Base-by-base conservation (phyloP, 1,284 basidiomycete genomes). In the Neolentinus lepideus region DNA sequence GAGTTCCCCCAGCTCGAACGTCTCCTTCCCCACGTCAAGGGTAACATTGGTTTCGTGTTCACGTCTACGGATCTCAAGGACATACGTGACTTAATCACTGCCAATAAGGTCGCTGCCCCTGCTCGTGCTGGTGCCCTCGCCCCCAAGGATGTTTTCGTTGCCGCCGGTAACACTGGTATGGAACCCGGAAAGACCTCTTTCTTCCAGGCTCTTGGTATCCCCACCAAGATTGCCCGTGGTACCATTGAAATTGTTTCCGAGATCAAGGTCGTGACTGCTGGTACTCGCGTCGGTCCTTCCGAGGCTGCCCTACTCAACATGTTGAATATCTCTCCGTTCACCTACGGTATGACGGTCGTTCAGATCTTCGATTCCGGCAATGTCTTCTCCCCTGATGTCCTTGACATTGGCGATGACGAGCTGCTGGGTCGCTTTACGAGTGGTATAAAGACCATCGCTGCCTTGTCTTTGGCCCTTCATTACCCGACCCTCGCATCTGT, bases 141-240 rank as follows among this genome's bases (percentile, higher is more conserved):
- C 47, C 92, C 96, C 66, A 84, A 81, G 76, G 90, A 98, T 70
- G 96, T 99, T 71, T 81, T 74, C 63, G 92, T 99, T 68, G 91
- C 93, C 55, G 94, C 87, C 57, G 92, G 94, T 62, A 98, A 98
- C 89, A 99, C 96, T 59, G 96, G 96, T 75, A 99, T 99, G 96
- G 97, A 98, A 75, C 96, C 96, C 68, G 94, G 94, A 70, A 98
- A 98, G 83, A 98, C 94, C 60, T 95, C 94, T 67, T 99, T 99
- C 94, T 99, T 99, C 94, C 96, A 99, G 84, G 96, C 96, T 59
- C 89, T 99, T 69, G 91, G 92, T 83, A 95, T 99, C 74, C 96
- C 97, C 54, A 99, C 96, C 76, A 99, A 99, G 88, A 99, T 99
- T 68, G 95, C 97, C 58, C 92, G 96, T 89, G 96, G 96, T 85